Percentiles rank a stretch among this genome's conserved stretches.
phyloP scores from a whole-genome alignment of 352 stramenopile genomes.

The Pythium grandisporangium region DNA sequence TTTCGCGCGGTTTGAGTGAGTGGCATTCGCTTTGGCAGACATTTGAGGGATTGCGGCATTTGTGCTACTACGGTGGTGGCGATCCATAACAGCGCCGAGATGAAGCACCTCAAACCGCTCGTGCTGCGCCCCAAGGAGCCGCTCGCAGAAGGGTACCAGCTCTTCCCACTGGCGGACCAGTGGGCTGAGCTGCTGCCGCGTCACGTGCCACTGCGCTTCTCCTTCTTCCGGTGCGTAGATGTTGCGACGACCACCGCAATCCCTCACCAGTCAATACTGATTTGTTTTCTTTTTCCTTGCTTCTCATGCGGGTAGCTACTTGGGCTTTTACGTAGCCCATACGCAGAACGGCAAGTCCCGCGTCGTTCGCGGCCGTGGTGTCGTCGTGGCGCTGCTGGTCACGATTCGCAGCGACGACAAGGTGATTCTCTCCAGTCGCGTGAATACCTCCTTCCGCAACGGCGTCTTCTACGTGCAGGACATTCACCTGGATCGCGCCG shows the following conservation, averaged over 20 bases:
- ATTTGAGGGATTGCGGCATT: too few species aligned
- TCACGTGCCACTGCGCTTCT: constrained; percentile 61
- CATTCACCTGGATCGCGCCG: constrained; percentile 44
- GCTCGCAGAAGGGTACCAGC: constrained; percentile 43
- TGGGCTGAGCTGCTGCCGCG: constrained; percentile 62
- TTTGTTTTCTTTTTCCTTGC: too few species aligned
- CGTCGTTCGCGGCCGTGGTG: constrained; percentile 38
- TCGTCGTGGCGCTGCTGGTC: constrained; percentile 41
- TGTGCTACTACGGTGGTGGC: too few species aligned
- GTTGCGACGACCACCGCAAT: background rate
- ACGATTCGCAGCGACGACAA: constrained; percentile 77
- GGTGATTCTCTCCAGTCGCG: constrained; percentile 53
- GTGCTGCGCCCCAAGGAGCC: constrained; percentile 26
- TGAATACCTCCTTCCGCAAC: constrained; percentile 51
- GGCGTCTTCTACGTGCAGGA: constrained; percentile 79
- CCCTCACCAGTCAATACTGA: too few species aligned
- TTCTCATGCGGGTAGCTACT: constrained; percentile 35
- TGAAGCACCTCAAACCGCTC: constrained; percentile 73
- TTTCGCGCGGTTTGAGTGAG: constrained; percentile 9
- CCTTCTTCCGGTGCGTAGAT: constrained; percentile 57
- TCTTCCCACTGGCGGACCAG: constrained; percentile 59
- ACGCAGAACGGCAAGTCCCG: constrained; percentile 55
- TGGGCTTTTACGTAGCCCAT: constrained; percentile 65
- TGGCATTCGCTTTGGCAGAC: background rate
- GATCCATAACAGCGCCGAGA: too few species aligned